A percentile compares a stretch with the other conserved stretches of the same genome.
These are phyloP conservation scores for Salix arbutifolia DNA, from an alignment of 345 rosid genomes.

Conservation along the genomic window DNA sequence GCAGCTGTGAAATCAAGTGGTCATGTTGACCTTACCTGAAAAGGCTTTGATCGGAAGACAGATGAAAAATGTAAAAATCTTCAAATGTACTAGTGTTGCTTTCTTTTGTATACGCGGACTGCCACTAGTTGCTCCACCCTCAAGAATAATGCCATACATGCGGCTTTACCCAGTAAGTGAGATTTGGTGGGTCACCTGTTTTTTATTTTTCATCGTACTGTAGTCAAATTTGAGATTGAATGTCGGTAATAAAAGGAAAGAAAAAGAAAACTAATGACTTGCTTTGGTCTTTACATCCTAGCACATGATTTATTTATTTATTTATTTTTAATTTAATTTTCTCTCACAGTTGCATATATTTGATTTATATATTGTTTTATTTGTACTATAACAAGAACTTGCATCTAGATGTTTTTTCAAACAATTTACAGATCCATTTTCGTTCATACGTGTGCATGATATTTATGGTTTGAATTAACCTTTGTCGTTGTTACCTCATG, in stretches of 20 bases:
- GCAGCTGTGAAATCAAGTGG: not conserved
- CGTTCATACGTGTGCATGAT: not conserved
- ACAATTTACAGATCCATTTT: not conserved
- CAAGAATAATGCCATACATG: not conserved
- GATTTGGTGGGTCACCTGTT: not conserved
- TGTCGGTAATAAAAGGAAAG: not conserved
- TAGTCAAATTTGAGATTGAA: not conserved
- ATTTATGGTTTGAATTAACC: not conserved
- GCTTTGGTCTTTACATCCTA: not conserved
- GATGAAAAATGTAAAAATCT: not conserved
- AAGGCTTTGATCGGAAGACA: not conserved
- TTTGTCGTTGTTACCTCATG: not conserved
- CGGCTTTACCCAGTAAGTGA: not conserved
- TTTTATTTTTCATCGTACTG: not conserved
- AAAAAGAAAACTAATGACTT: not conserved
- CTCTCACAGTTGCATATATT: not conserved
- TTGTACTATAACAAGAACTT: not conserved
- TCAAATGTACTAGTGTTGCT: not conserved
- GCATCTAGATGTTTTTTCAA: not conserved
- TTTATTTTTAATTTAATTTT: too few species aligned
- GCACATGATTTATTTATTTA: not conserved
- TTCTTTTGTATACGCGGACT: not conserved
- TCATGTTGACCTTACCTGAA: not conserved
- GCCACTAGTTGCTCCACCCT: not conserved
- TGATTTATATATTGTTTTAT: not conserved